Percentiles rank a stretch among this genome's conserved stretches.
phyloP scores from a whole-genome alignment of 345 rosid genomes.

The Salix arbutifolia region DNA sequence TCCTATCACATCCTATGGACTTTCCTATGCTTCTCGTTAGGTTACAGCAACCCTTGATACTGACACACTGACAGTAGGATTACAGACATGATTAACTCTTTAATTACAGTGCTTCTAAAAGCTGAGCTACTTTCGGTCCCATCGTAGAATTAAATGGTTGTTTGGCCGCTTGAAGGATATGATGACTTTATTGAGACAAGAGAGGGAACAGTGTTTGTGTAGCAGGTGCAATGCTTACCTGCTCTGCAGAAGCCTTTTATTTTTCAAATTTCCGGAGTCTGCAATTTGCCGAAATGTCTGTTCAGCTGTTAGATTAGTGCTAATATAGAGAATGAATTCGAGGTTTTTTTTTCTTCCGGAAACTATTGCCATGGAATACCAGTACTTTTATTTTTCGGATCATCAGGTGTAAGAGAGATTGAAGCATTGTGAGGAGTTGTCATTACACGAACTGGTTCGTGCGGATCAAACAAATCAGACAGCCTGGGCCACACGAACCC shows the following conservation, averaged over 20 bases:
- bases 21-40: slow-evolving; percentile 4
- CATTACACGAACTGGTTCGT: background rate
- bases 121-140: background rate
- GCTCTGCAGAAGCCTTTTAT: slow-evolving; percentile 1
- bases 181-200: background rate
- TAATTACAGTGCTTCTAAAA: background rate
- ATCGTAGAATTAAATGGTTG: background rate
- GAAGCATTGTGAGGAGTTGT: background rate
- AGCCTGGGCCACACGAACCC: background rate
- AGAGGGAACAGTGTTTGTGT: background rate
- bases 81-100: background rate
- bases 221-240: slow-evolving; percentile 8
- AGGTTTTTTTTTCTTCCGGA: background rate
- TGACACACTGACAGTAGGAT: background rate
- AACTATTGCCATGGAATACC: background rate
- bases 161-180: background rate
- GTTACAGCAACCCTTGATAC: slow-evolving; percentile 1
- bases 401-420: background rate
- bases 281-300: slow-evolving; percentile 11
- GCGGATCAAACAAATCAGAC: background rate
- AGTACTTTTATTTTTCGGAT: background rate
- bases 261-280: slow-evolving; percentile 7
- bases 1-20: background rate
- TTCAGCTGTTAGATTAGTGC: slow-evolving; percentile 23
- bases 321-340: background rate